These are phyloP conservation scores for Gentiana dahurica DNA, from an alignment of 257 asterid species.

Conservation along the genomic window DNA sequence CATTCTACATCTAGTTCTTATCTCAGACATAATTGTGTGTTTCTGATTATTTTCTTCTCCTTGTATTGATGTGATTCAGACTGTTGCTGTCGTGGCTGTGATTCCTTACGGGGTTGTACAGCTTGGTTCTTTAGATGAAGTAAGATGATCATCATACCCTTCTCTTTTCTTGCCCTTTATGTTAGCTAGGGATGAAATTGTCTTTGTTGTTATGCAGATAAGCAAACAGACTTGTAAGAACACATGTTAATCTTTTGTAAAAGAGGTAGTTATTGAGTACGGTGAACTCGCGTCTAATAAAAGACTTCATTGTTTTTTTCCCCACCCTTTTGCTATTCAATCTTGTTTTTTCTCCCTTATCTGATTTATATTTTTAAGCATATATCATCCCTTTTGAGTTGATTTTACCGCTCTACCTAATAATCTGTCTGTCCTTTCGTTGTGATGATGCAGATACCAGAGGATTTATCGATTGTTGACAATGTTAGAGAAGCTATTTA, in stretches of 20 bases:
- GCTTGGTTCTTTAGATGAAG: conserved; percentile 69
- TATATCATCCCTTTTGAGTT: background rate
- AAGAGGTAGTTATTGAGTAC: too few species aligned
- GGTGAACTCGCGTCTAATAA: too few species aligned
- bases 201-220: too few species aligned
- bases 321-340: too few species aligned
- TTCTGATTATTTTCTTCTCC: background rate
- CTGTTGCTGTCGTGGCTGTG: conserved; percentile 75
- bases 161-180: background rate
- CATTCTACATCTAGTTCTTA: too few species aligned
- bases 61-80: conserved; percentile 38
- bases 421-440: conserved; percentile 11
- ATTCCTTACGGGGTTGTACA: conserved; percentile 82
- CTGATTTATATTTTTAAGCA: too few species aligned
- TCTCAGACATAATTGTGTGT: background rate
- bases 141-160: conserved; percentile 20
- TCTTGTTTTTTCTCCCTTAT: too few species aligned
- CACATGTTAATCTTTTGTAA: too few species aligned
- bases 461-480: conserved; percentile 59
- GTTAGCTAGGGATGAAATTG: background rate
- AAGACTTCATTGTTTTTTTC: too few species aligned
- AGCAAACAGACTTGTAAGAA: too few species aligned
- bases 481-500: conserved; percentile 47
- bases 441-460: conserved; percentile 49
- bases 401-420: background rate